Percentiles rank a stretch among this genome's conserved stretches.
Conservation (phyloP, 202 grass and related monocot species). For the Musa balbisiana region DNA sequence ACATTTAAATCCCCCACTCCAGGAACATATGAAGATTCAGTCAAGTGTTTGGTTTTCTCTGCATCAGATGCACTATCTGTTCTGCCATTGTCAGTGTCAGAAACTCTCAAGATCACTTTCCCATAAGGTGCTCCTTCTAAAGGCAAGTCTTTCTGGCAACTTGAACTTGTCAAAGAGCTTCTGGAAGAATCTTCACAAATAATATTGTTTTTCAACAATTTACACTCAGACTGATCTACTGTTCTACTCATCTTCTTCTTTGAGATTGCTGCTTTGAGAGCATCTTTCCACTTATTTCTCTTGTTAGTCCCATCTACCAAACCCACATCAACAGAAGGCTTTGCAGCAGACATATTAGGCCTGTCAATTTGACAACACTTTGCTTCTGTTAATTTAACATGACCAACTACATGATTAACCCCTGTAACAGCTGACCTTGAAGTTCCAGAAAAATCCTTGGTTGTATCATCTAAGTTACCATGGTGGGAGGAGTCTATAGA, state of each 20-base stretch:
- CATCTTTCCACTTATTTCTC: constrained; percentile 12
- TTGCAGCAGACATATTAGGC: background rate
- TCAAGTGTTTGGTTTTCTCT: background rate
- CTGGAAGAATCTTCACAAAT: constrained; percentile 3
- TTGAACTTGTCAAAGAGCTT: constrained; percentile 1
- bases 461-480: background rate
- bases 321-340: constrained; percentile 1
- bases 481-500: background rate
- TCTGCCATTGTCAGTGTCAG: background rate
- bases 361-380: background rate
- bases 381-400: background rate
- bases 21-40: background rate
- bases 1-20: constrained; percentile 2
- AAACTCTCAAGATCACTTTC: background rate
- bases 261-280: background rate
- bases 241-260: background rate
- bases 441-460: background rate
- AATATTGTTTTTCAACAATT: background rate
- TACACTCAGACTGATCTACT: background rate
- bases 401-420: background rate
- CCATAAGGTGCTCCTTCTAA: background rate
- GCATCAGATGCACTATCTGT: background rate
- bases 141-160: background rate
- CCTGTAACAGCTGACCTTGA: background rate
- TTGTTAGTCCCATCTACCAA: background rate